These are phyloP conservation scores for Parachaetomium inaequale DNA, from an alignment of 495 filamentous ascomycete genomes.

Conservation along the genomic window DNA sequence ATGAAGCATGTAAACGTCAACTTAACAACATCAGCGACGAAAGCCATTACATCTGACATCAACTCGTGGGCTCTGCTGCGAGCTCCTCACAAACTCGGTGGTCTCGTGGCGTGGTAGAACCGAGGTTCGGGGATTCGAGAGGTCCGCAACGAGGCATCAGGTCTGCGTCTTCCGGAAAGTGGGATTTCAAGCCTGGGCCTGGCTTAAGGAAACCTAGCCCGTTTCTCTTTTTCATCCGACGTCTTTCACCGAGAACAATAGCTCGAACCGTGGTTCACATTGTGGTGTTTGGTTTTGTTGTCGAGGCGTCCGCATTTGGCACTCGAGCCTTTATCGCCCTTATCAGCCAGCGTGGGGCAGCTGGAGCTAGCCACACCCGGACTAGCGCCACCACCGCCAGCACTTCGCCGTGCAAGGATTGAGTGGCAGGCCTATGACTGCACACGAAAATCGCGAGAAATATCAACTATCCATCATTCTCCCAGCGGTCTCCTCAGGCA, in stretches of 20 bases:
- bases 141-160: too few relatives aligned
- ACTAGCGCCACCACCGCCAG: constrained; percentile 8
- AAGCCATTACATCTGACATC: too few relatives aligned
- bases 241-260: neutral
- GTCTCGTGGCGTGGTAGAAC: too few relatives aligned
- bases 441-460: constrained; percentile 36
- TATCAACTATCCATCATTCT: constrained; percentile 26
- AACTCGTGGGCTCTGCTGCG: too few relatives aligned
- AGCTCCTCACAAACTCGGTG: too few relatives aligned
- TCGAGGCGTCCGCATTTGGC: neutral
- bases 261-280: neutral
- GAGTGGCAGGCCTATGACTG: constrained; percentile 25
- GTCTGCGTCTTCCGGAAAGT: too few relatives aligned
- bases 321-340: constrained; percentile 21
- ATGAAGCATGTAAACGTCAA: too few relatives aligned
- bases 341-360: constrained; percentile 29
- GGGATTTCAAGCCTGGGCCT: too few relatives aligned
- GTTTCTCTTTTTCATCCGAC: neutral
- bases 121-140: too few relatives aligned
- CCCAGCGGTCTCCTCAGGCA: constrained; percentile 7
- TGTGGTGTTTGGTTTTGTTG: neutral
- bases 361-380: constrained; percentile 17
- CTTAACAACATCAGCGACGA: too few relatives aligned
- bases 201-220: too few relatives aligned
- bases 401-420: constrained; percentile 22